Base-by-base conservation (phyloP, 495 filamentous ascomycete genomes). In the Neohortaea acidophila region DNA sequence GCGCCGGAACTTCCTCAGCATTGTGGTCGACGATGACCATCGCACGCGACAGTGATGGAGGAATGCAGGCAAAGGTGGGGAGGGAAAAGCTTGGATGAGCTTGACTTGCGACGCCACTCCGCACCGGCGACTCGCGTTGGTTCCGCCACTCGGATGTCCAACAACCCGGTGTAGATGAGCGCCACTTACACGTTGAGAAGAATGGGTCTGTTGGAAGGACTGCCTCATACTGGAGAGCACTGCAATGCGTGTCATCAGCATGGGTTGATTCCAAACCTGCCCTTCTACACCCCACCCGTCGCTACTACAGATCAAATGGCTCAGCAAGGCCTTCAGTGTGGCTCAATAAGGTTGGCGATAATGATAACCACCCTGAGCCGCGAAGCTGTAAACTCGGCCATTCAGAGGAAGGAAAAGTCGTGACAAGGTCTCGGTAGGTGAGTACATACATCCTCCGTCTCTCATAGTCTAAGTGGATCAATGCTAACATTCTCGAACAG, bases 351-450 rank as follows among this genome's bases (percentile, higher is more conserved):
- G 64, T 66, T 61, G 69, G 72, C 67, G 72, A 77, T n/a, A n/a
- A n/a, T n/a, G n/a, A n/a, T 69, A 61, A 65, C 62, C 62, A 66
- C 63, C 59, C 64, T 62, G 63, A 59, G 72, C 70, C 64, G 69
- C 65, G 75, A 79, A 76, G 68, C 67, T 76, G 60, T 67, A 77
- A 75, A 76, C 73, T 72, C 66, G 67, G 67, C 72, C 68, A 73
- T 74, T 74, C 73, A 77, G 70, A 75, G 69, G 68, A 77, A 75
- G 72, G 74, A 76, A 76, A 75, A 75, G 69, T 74, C 67, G 69
- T 75, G 75, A 77, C 66, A 75, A 76, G 70, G 70, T 75, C 70
- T 77, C 73, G 69, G 68, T 76, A 75, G 70, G 68, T 75, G 66
- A 75, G n/a, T n/a, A 7, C 7, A 8, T 27, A 7, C 7, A 27